Evolutionary conservation across 805 yeast species (phyloP), one percentile per base, ranked within the genome.

Genomic region (Pichia californica): DNA sequence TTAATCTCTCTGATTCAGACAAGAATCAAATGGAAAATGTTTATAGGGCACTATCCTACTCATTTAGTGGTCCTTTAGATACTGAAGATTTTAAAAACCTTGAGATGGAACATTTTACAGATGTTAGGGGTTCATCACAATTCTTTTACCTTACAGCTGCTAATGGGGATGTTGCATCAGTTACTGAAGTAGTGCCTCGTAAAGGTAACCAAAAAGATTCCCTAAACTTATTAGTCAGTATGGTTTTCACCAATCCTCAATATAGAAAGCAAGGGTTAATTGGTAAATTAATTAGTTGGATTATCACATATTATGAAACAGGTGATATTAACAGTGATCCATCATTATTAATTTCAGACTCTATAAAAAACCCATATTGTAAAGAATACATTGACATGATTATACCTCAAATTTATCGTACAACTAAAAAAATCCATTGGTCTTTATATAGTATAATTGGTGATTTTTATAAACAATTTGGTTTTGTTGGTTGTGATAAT

Each of bases 391-490:
- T 37, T 21, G 25, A 37, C 19, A 7, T 23, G 8, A 31, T 28
- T 18, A n/a, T 46, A 4, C 36, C 29, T 5, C 16, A 14, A 20
- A n/a, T 18, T 13, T 26, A 28, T 9, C 16, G 40, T 4, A 28
- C 31, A 7, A 10, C 14, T 4, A 19, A 28, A 13, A 31, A 34
- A 6, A 27, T 40, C 7, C 38, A 36, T 33, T 43, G 49, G 47
- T 23, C 44, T 5, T 29, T 46, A 21, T 43, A 39, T 15, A 46
- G 46, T 32, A 38, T 40, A 16, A 43, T 46, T 18, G 39, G 29
- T 14, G 40, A 31, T 9, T 46, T 32, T 30, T 46, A 46, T 34
- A 18, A 16, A 20, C 26, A 31, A 30, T 42, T 46, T 35, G 49
- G 46, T 7, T 46, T 46, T 37, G 38, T n/a, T 11, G 16, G 18